Conservation (phyloP, 495 filamentous ascomycete species). For the Podospora pseudopauciseta region DNA sequence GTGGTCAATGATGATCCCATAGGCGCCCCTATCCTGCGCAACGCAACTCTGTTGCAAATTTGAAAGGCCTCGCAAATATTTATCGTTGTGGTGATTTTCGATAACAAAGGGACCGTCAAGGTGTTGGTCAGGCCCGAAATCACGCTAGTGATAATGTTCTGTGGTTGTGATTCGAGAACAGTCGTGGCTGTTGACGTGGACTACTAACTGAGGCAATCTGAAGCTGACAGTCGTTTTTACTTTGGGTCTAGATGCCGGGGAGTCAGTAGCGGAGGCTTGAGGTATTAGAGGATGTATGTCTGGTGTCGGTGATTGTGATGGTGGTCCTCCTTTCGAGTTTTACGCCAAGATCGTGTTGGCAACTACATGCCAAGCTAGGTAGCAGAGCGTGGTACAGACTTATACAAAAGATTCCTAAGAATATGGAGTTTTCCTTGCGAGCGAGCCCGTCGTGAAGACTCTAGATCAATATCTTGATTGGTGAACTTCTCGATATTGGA, state of each 20-base stretch:
- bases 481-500: conserved; percentile 35
- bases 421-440: conserved; percentile 25
- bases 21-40: background rate
- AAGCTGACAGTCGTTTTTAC: background rate
- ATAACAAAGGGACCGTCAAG: background rate
- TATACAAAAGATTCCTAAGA: conserved; percentile 30
- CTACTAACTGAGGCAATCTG: background rate
- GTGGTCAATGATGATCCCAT: background rate
- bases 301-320: background rate
- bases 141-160: background rate
- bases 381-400: conserved; percentile 35
- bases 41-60: background rate
- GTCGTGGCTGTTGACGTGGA: background rate
- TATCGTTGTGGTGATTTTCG: background rate
- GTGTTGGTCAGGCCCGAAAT: background rate
- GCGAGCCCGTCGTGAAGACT: conserved; percentile 21
- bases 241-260: background rate
- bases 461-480: conserved; percentile 30
- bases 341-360: conserved; percentile 24
- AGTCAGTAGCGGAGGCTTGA: background rate
- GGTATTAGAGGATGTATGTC: background rate
- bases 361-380: conserved; percentile 32
- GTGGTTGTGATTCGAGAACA: background rate
- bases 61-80: background rate
- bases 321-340: conserved; percentile 8